Base-by-base conservation (phyloP, 192 early-diverging fungal genomes). In the Endogone sp. region DNA sequence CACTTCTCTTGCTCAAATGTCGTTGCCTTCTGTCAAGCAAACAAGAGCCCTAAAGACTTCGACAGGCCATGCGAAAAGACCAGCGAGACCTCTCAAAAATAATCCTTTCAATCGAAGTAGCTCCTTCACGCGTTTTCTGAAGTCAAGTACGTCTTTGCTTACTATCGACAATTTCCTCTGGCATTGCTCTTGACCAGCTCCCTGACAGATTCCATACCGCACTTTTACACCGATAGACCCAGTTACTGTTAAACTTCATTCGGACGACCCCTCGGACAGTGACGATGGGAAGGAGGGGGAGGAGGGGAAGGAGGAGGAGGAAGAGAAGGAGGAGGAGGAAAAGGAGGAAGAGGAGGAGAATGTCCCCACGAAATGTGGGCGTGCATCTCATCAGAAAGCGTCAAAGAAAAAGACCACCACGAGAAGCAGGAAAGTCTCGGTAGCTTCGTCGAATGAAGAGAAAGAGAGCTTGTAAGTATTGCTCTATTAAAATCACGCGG, bases 61-160 rank as follows among this genome's bases (percentile, higher is more conserved):
- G 16, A 49, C 6, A 49, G 37, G 37, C 6, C 6, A 49, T 6
- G 37, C 9, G 16, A 49, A 49, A 49, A 49, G 16, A 16, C 37
- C 37, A 6, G 37, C 37, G 9, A 49, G 16, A 49, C 37, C 37
- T 16, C 37, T 49, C 1, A 6, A 49, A 24, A 8, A 31, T 63
- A 20, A 57, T 69, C 3, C 59, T 59, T 70, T 70, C 69, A 70
- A 64, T 56, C 59, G 32, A 63, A 44, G 25, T 56, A 28, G 37
- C 60, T 70, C 62, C 60, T 70, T 70, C 56, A 60, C 32, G 22
- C 61, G n/a, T 13, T 37, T 63, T 62, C 64, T 70, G 60, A 69
- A 63, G 56, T 69, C 68, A 20, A 21, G 56, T 32, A 49, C 65
- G 13, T 66, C 13, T 54, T 2, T 26, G 26, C 37, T 32, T 23